Percentiles rank a stretch among this genome's conserved stretches.
Conservation (phyloP, 139 green algal genomes). For the Picochlorum sp. region DNA sequence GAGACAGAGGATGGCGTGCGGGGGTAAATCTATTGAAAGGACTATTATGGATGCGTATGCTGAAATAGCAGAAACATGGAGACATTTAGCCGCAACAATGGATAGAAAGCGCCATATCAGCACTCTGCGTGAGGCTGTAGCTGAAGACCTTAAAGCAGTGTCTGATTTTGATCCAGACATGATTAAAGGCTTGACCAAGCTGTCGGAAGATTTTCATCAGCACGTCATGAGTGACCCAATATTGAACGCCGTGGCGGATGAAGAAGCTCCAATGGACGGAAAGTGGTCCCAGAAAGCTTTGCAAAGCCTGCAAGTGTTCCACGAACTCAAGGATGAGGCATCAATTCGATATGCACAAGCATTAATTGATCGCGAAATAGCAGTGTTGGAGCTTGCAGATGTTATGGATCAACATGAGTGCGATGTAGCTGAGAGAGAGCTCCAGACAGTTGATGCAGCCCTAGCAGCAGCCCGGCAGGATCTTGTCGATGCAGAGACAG, state of each 20-base stretch:
- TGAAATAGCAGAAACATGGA: conserved; percentile 51
- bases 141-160: conserved; percentile 33
- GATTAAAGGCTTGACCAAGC: conserved; percentile 22
- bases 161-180: conserved; percentile 9
- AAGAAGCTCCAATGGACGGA: background rate
- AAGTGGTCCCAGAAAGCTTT: conserved; percentile 21
- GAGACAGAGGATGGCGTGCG: conserved; percentile 20
- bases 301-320: conserved; percentile 25
- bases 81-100: conserved; percentile 40
- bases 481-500: conserved; percentile 36
- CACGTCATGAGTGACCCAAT: conserved; percentile 33
- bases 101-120: conserved; percentile 26
- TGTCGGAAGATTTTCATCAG: conserved; percentile 50
- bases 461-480: conserved; percentile 20
- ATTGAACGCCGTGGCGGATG: conserved; percentile 11
- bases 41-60: conserved; percentile 50
- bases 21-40: conserved; percentile 19
- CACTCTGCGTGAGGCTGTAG: conserved; percentile 18
- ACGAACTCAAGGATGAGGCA: conserved; percentile 26
- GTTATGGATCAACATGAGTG: conserved; percentile 55
- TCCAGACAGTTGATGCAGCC: conserved; percentile 10
- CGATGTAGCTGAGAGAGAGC: conserved; percentile 30
- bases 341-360: conserved; percentile 46
- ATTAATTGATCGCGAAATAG: conserved; percentile 59
- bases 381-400: conserved; percentile 52